phyloP scores from a whole-genome alignment of 2,329 filamentous ascomycete species.

The Colletotrichum lupini region DNA sequence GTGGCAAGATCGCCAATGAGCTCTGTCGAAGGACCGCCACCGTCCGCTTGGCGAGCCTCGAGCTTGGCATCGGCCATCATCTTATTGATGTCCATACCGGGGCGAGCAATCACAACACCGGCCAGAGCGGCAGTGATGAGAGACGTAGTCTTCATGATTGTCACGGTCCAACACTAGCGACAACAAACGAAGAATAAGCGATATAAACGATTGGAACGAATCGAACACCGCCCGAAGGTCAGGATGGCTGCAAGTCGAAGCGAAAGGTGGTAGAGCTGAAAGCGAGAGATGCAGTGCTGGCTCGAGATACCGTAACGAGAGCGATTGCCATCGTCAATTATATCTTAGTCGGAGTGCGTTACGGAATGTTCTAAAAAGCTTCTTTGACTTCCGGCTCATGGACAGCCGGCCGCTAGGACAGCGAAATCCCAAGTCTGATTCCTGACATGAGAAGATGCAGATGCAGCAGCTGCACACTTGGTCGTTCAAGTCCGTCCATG shows the following conservation, averaged over 20 bases:
- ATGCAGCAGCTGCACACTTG: conserved; percentile 13
- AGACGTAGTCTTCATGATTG: conserved; percentile 28
- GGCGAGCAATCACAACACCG: conserved; percentile 30
- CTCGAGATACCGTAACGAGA: not conserved
- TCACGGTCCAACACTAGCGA: not conserved
- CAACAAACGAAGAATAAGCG: not conserved
- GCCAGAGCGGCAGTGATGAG: conserved; percentile 22
- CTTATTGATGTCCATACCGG: conserved; percentile 42
- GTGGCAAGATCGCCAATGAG: conserved; percentile 52
- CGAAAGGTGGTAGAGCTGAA: conserved; percentile 23
- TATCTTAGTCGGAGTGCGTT: not conserved
- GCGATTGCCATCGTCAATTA: not conserved
- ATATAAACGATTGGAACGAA: conserved; percentile 26
- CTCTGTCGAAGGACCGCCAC: conserved; percentile 34
- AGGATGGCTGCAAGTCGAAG: conserved; percentile 19
- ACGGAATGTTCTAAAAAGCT: conserved; percentile 30
- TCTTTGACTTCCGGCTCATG: conserved; percentile 35
- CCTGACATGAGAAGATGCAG: conserved; percentile 1
- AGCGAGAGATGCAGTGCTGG: conserved; percentile 27
- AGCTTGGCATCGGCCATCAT: conserved; percentile 35
- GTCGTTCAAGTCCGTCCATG: conserved; percentile 33
- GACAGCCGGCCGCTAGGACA: conserved; percentile 33
- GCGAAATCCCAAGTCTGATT: conserved; percentile 20
- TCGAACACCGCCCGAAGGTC: conserved; percentile 23
- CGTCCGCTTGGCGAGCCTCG: conserved; percentile 25